A percentile compares a stretch with the other conserved stretches of the same genome.
Conservation (phyloP, 805 yeast species). For the Torulaspora delbrueckii region DNA sequence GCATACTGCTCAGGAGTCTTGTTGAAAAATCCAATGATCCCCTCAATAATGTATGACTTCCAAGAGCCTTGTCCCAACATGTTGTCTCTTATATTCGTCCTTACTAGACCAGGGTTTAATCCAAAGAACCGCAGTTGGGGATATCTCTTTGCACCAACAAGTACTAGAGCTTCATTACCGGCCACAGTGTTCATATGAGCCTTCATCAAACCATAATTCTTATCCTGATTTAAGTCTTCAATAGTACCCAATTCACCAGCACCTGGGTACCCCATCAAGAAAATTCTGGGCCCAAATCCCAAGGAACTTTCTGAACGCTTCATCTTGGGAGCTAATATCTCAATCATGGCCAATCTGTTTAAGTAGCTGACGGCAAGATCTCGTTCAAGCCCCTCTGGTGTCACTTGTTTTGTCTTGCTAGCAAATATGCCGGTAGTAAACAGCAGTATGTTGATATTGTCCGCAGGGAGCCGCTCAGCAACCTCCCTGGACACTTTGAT, state of each 20-base stretch:
- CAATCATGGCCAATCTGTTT: slow-evolving; percentile 35
- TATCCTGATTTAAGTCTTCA: slow-evolving; percentile 37
- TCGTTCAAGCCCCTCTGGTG: slow-evolving; percentile 38
- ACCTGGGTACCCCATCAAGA: slow-evolving; percentile 41
- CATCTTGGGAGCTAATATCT: slow-evolving; percentile 27
- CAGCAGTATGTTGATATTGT: slow-evolving; percentile 28
- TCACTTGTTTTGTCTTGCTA: slow-evolving; percentile 29
- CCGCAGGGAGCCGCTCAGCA: slow-evolving; percentile 23
- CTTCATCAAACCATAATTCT: slow-evolving; percentile 24
- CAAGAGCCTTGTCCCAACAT: slow-evolving; percentile 31
- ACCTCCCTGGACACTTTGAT: slow-evolving; percentile 26
- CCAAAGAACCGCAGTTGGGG: slow-evolving; percentile 34
- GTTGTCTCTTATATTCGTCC: slow-evolving; percentile 36
- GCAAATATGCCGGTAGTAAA: slow-evolving; percentile 43
- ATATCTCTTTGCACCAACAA: slow-evolving; percentile 18
- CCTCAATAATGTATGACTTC: slow-evolving; percentile 27
- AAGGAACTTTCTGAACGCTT: slow-evolving; percentile 3
- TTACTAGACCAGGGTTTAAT: slow-evolving; percentile 40
- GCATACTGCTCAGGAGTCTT: slow-evolving; percentile 38
- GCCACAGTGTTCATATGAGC: slow-evolving; percentile 43
- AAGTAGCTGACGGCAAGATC: slow-evolving; percentile 39
- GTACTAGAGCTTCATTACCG: slow-evolving; percentile 39
- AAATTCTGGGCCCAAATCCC: slow-evolving; percentile 32
- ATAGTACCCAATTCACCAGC: slow-evolving; percentile 31
- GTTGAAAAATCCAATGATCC: slow-evolving; percentile 30